phyloP scores from a whole-genome alignment of 1,139 yeast species.

The Yamadazyma diddensiae region DNA sequence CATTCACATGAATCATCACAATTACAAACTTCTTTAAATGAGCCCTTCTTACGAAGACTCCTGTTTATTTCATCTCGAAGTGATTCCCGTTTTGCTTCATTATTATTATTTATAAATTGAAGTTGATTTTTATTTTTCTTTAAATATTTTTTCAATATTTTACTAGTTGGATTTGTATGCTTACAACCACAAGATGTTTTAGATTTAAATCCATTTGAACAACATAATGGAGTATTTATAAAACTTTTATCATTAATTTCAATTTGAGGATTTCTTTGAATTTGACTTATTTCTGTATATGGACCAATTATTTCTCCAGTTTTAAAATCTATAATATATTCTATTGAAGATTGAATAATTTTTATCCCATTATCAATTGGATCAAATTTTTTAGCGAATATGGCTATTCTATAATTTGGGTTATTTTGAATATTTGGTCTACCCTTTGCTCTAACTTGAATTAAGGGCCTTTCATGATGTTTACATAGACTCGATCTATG shows the following conservation, averaged over 20 bases:
- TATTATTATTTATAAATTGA: conserved; percentile 14
- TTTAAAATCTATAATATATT: conserved; percentile 49
- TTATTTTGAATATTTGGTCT: conserved; percentile 60
- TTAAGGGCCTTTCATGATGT: conserved; percentile 74
- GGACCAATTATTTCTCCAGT: conserved; percentile 46
- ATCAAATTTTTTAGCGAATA: conserved; percentile 47
- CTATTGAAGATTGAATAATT: conserved; percentile 46
- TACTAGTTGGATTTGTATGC: conserved; percentile 29
- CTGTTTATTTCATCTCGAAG: conserved; percentile 22
- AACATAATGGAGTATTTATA: conserved; percentile 34
- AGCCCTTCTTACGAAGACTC: conserved; percentile 24
- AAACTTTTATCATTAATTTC: conserved; percentile 33
- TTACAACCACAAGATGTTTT: conserved; percentile 31
- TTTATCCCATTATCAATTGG: conserved; percentile 5
- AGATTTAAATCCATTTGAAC: conserved; percentile 23
- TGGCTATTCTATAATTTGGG: conserved; percentile 54
- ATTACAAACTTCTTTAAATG: conserved; percentile 45
- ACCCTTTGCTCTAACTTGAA: conserved; percentile 87
- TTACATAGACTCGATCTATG: conserved; percentile 87
- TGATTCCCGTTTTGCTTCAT: conserved; percentile 15
- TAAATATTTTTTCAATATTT: conserved; percentile 36
- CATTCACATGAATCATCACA: conserved; percentile 49
- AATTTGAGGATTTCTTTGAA: conserved; percentile 18
- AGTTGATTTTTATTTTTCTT: conserved; percentile 19
- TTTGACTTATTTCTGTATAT: conserved; percentile 23